Percentiles rank a stretch among this genome's conserved stretches.
These are phyloP conservation scores for Bipolaris victoriae DNA, from an alignment of 2,329 filamentous ascomycete species.

Conservation along the genomic window DNA sequence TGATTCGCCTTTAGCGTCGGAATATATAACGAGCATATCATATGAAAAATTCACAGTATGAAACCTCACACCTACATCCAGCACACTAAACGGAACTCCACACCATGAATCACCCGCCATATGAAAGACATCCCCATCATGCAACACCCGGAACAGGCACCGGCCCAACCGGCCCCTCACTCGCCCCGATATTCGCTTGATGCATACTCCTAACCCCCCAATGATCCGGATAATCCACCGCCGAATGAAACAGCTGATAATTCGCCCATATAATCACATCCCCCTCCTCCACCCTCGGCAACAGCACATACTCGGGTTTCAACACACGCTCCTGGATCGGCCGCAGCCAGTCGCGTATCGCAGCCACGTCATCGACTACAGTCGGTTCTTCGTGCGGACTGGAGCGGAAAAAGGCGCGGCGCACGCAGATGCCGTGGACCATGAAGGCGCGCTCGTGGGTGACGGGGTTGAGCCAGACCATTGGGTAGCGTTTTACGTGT, in stretches of 20 bases:
- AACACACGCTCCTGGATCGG: slow-evolving; percentile 51
- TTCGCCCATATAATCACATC: slow-evolving; percentile 49
- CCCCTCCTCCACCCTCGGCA: slow-evolving; percentile 51
- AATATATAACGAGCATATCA: no score
- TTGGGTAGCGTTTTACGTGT: slow-evolving; percentile 53
- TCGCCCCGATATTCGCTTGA: slow-evolving; percentile 54
- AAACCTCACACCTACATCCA: no score
- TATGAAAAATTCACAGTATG: no score
- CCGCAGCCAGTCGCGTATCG: slow-evolving; percentile 48
- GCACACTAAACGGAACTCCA: no score
- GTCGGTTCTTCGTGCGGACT: slow-evolving; percentile 42
- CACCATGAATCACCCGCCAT: no score
- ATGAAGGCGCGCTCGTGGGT: slow-evolving; percentile 44
- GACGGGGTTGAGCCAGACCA: slow-evolving; percentile 56
- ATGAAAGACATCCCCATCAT: no score
- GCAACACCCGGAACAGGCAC: slow-evolving; percentile 22
- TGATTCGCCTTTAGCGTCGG: no score
- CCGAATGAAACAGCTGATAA: slow-evolving; percentile 42
- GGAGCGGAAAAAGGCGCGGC: slow-evolving; percentile 49
- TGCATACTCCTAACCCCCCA: slow-evolving; percentile 54
- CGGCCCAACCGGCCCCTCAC: slow-evolving; percentile 33
- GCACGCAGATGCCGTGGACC: slow-evolving; percentile 7
- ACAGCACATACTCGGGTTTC: slow-evolving; percentile 52
- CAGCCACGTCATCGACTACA: slow-evolving; percentile 48
- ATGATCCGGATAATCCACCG: slow-evolving; percentile 53